These are phyloP conservation scores for Thermochaetoides thermophila DNA, from an alignment of 495 filamentous ascomycete species.

Conservation along the genomic window DNA sequence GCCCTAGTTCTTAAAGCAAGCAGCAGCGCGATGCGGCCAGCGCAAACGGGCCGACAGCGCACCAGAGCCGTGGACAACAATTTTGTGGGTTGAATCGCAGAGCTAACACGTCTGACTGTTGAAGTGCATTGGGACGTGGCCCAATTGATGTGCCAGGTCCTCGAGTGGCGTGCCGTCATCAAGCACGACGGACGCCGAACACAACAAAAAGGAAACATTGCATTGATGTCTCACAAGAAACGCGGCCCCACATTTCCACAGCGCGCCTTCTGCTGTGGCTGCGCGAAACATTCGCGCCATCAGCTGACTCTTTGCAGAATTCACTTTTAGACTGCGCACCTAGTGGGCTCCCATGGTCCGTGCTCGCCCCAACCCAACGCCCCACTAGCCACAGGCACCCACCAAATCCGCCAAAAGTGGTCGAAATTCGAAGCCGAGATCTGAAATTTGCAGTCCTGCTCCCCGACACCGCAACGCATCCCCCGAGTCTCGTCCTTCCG, in stretches of 20 bases:
- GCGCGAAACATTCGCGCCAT: constrained; percentile 12
- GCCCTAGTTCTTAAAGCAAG: constrained; percentile 3
- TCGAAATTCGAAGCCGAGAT: constrained; percentile 15
- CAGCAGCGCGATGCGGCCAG: constrained; percentile 21
- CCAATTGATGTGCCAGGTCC: no score
- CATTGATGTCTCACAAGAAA: neutral
- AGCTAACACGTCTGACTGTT: neutral
- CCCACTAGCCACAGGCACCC: constrained; percentile 18
- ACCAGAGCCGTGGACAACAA: constrained; percentile 2
- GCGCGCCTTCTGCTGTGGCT: neutral
- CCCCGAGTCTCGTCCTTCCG: constrained; percentile 14
- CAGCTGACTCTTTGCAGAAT: no score
- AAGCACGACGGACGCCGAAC: no score
- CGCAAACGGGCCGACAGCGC: constrained; percentile 18
- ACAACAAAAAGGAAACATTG: no score
- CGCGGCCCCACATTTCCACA: neutral
- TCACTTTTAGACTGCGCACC: no score
- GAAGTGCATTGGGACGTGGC: no score
- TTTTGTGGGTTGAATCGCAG: neutral
- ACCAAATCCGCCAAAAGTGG: constrained; percentile 21
- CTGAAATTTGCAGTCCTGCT: constrained; percentile 19
- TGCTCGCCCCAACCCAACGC: constrained; percentile 12
- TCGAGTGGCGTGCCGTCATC: no score
- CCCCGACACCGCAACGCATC: constrained; percentile 14
- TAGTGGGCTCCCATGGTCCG: no score